Percentiles rank a stretch among this genome's conserved stretches.
phyloP scores from a whole-genome alignment of 768 basidiomycete species.

The Tricholoma matsutake region DNA sequence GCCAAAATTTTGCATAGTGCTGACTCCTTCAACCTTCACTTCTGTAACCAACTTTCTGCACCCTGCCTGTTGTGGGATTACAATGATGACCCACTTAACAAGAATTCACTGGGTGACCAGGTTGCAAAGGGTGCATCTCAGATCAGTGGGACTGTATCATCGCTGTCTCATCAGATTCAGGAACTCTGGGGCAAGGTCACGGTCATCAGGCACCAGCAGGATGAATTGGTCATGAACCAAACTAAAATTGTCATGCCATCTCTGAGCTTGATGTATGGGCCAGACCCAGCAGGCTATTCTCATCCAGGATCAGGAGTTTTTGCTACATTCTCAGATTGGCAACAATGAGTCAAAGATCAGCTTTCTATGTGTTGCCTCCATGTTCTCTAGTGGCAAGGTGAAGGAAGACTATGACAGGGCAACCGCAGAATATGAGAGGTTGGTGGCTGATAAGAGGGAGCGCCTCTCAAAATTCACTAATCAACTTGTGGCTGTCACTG shows the following conservation, averaged over 20 bases:
- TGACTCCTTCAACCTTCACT: neutral
- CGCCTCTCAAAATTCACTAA: neutral
- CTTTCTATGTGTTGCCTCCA: neutral
- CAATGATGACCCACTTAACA: no score
- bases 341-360: neutral
- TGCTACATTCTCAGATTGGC: neutral
- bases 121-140: no score
- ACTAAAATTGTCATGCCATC: no score
- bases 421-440: neutral
- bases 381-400: neutral
- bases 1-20: neutral
- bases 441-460: neutral
- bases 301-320: constrained; percentile 1
- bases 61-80: no score
- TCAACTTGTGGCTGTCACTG: neutral
- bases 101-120: no score
- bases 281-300: constrained; percentile 2
- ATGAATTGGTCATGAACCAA: neutral
- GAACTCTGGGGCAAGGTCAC: neutral
- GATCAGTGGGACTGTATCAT: no score
- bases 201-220: neutral
- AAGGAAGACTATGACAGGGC: neutral
- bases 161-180: neutral
- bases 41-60: neutral
- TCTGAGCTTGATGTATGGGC: neutral